A percentile compares a stretch with the other conserved stretches of the same genome.
These are phyloP conservation scores for Talaromyces piceae DNA, from an alignment of 2,329 filamentous ascomycete species.

Conservation along the genomic window DNA sequence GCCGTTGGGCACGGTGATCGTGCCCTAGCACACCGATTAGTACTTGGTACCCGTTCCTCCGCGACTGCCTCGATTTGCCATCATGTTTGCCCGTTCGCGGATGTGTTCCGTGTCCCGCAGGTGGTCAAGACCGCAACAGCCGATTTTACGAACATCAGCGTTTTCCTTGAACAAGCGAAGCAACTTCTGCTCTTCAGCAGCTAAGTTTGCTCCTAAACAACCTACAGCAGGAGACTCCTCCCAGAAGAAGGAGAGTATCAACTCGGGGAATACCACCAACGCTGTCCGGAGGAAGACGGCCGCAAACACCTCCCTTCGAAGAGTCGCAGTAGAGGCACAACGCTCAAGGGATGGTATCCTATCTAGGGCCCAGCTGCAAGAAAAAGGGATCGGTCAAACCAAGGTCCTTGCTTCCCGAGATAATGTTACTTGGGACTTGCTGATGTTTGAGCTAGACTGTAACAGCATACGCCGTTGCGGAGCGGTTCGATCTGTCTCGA, in stretches of 20 bases:
- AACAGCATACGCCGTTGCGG: conserved; percentile 61
- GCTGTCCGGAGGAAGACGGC: conserved; percentile 42
- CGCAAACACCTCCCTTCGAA: conserved; percentile 69
- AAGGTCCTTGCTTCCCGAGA: conserved; percentile 22
- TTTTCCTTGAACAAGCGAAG: conserved; percentile 32
- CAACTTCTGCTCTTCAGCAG: conserved; percentile 61
- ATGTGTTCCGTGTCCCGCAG: background rate
- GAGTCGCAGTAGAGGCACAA: conserved; percentile 82
- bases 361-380: conserved; percentile 34
- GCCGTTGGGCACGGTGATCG: background rate
- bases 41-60: too few species aligned
- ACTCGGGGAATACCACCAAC: conserved; percentile 12
- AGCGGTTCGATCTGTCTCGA: conserved; percentile 55
- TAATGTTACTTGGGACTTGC: conserved; percentile 8
- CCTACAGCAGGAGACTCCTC: background rate
- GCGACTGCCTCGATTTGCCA: background rate
- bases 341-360: conserved; percentile 48
- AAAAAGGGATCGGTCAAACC: conserved; percentile 29
- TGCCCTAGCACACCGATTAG: background rate
- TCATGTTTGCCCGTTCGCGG: conserved; percentile 19
- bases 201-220: conserved; percentile 42
- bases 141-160: background rate
- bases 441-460: conserved; percentile 33
- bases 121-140: background rate
- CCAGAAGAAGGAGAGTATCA: background rate